Evolutionary conservation across 2,329 filamentous ascomycete genomes (phyloP), one percentile per base, ranked within the genome.

Genomic region (Epichloe brachyelytri): DNA sequence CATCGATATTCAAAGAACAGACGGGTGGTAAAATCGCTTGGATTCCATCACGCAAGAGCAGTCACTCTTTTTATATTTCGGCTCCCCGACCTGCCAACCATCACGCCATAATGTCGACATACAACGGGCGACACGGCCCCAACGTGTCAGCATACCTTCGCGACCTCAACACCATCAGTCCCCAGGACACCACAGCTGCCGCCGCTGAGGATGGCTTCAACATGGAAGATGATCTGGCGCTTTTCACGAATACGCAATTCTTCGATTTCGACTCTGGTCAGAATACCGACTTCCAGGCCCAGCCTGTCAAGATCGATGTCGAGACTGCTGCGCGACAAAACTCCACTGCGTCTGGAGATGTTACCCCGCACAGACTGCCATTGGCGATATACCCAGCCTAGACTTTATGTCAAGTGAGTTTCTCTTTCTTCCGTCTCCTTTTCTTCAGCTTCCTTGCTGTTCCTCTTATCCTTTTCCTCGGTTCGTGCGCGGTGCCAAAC

Each of bases 121-220:
- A 82, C 77, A 82, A 78, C 68, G 84, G 83, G 63, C 85, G 88
- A 55, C 82, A 85, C 64, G 86, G 80, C 60, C 85, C 87, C 63
- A 95, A 95, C 68, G 86, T 95, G 70, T 89, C 88, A 63, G 85
- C 89, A 63, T 95, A 93, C 72, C 77, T 96, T 58, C 85, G 87
- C 62, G 85, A 90, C 59, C 76, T 96, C 61, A 95, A 95, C 73
- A 79, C 82, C 54, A 73, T 84, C 54, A 80, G 82, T 59, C 78
- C 85, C 50, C 75, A 83, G 54, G 77, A 74, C 49, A 59, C 58
- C 52, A 60, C 73, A 22, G 64, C 77, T 26, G 17, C 43, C 22
- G 64, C 77, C 30, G 45, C 52, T 8, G 76, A 83, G 54, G 79
- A 85, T 50, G 68, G 74, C 48, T 77, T 83, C 66, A 77, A 77